Evolutionary conservation across 2,329 filamentous ascomycete genomes (phyloP).

Genomic region (Cytospora mali): DNA sequence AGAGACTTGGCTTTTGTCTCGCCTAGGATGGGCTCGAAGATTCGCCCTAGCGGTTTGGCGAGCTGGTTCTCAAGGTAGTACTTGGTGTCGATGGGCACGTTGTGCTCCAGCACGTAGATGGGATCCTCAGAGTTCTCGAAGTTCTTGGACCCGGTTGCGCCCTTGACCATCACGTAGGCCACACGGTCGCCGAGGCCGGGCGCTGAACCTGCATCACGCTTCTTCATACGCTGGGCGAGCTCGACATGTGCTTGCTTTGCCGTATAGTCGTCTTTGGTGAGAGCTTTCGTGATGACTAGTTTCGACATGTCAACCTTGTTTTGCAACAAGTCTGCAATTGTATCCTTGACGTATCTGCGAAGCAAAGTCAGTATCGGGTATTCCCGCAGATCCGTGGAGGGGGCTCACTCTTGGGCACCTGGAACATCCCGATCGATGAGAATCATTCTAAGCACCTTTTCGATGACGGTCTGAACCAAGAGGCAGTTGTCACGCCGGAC

Average conservation of each 20-base stretch:
- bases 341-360: constrained; percentile 88
- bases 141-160: constrained; percentile 84
- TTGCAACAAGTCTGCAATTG: constrained; percentile 90
- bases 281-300: constrained; percentile 95
- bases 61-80: constrained; percentile 99
- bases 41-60: constrained; percentile 88
- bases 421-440: constrained; percentile 89
- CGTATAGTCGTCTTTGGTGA: constrained; percentile 87
- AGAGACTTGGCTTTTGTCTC: constrained; percentile 87
- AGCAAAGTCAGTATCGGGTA: constrained; percentile 33
- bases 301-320: constrained; percentile 99
- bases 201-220: constrained; percentile 92
- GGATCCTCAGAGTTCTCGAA: constrained; percentile 98
- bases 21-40: constrained; percentile 96
- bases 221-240: constrained; percentile 93
- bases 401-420: constrained; percentile 85
- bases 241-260: constrained; percentile 96
- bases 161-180: constrained; percentile 97
- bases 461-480: constrained; percentile 94
- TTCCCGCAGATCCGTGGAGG: too few relatives aligned
- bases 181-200: constrained; percentile 93
- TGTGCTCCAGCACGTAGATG: constrained; percentile 95
- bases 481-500: constrained; percentile 96
- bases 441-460: constrained; percentile 94
- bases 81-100: constrained; percentile 95